Evolutionary conservation across 164 flowering plant species (phyloP), one percentile per base, ranked within the genome.

Genomic region (Chimonanthus praecox): DNA sequence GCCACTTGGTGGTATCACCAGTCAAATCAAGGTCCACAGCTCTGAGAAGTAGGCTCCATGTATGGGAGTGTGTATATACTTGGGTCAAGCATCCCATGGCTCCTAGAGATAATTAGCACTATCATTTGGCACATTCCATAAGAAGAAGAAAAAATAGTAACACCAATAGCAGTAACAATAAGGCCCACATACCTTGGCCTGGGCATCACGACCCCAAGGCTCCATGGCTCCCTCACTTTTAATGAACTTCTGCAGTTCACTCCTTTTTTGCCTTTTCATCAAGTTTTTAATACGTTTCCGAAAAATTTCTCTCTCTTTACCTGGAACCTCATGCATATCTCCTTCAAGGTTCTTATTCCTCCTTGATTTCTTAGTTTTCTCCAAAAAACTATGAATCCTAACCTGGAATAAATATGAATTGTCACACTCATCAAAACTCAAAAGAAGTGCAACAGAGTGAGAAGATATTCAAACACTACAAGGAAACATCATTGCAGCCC

Each of bases 191-290:
- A 94, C 99, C 97, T 94, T 92, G 58, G 94, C 97, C 77, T 86
- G 94, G 54, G 85, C 81, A 81, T 84, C 93, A 58, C 89, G 86
- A 71, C 88, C 84, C 99, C 97, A 92, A 46, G 91, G 73, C 78
- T 76, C 78, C 21, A 75, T 60, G 63, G 68, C 75, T 33, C 87
- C 87, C 81, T 87, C 90, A 77, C 72, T 80, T 79, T 82, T 84
- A 81, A 91, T 82, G 68, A 91, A 74, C 85, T 80, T 87, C 75
- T 85, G 87, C n/a, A 82, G 92, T 78, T 92, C 88, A 49, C 67
- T 47, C 16, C 84, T 71, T 76, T 76, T 90, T 77, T 84, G 86
- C 82, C 82, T 87, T 80, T 72, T 87, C 54, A 94, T 82, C 80
- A 92, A 84, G 72, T 75, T 82, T 71, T 85, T 83, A 3, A 92